phyloP scores from a whole-genome alignment of 2,329 filamentous ascomycete species.

The Ceratocystis cubensis region DNA sequence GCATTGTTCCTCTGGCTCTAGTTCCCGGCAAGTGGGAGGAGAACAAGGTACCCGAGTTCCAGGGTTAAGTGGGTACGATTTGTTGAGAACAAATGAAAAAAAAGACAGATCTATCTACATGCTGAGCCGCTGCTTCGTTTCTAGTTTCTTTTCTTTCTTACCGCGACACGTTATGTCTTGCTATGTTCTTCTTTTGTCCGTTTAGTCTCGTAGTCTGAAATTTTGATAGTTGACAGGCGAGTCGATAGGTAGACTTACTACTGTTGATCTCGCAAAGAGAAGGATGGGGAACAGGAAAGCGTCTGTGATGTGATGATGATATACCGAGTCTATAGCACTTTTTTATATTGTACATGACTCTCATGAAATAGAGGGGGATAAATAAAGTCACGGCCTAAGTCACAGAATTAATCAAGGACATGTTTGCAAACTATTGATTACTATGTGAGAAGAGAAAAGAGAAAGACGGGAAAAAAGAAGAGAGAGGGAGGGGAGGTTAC shows the following conservation, averaged over 20 bases:
- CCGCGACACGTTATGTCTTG: not conserved
- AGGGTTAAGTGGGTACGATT: slow-evolving; percentile 32
- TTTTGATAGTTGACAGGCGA: not conserved
- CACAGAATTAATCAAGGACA: not conserved
- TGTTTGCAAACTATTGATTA: not conserved
- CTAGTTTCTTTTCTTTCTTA: not conserved
- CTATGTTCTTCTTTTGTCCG: slow-evolving; percentile 4
- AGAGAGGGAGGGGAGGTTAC: not conserved
- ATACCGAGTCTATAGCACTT: not conserved
- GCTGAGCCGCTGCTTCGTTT: slow-evolving; percentile 9
- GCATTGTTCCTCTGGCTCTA: slow-evolving; percentile 89
- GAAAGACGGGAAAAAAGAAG: not conserved
- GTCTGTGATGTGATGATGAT: not conserved
- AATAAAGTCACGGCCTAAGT: too few relatives aligned
- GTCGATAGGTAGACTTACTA: not conserved
- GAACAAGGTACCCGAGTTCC: slow-evolving; percentile 50
- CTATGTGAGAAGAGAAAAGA: not conserved
- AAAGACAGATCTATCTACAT: slow-evolving; percentile 12
- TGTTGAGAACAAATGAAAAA: slow-evolving; percentile 17
- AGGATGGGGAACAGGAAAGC: too few relatives aligned
- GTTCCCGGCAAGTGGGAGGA: slow-evolving; percentile 51
- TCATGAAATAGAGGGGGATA: not conserved
- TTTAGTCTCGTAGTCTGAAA: not conserved
- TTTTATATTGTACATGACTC: too few relatives aligned
- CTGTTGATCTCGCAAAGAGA: too few relatives aligned